A percentile compares a stretch with the other conserved stretches of the same genome.
phyloP scores from a whole-genome alignment of 2,329 filamentous ascomycete genomes.

The Trichoderma atrobrunneum region DNA sequence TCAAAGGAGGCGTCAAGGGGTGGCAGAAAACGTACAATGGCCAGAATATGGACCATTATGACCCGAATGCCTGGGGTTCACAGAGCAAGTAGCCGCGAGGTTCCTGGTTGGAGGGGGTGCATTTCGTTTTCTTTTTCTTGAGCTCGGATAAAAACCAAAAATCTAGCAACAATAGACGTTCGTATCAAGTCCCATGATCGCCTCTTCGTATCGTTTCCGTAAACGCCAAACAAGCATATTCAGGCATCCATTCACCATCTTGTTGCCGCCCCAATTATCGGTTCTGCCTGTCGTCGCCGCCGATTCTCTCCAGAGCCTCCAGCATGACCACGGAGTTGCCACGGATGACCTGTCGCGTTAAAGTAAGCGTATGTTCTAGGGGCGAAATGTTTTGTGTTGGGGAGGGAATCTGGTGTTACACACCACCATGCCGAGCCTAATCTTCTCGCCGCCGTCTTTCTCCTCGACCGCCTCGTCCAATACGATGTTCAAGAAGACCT shows the following conservation, averaged over 20 bases:
- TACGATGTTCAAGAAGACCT: constrained; percentile 98
- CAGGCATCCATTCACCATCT: constrained; percentile 20
- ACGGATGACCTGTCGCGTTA: constrained; percentile 69
- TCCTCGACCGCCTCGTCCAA: constrained; percentile 96
- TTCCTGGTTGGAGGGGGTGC: neutral
- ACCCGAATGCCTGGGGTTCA: constrained; percentile 39
- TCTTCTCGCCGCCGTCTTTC: constrained; percentile 87
- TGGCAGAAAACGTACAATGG: constrained; percentile 52
- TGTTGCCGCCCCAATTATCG: constrained; percentile 28
- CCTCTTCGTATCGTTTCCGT: constrained; percentile 26
- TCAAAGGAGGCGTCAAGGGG: constrained; percentile 53
- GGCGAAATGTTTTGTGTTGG: neutral
- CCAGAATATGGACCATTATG: constrained; percentile 49
- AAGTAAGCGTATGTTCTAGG: neutral
- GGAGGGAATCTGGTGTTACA: constrained; percentile 35
- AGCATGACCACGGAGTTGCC: constrained; percentile 99
- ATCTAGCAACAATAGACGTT: constrained; percentile 31
- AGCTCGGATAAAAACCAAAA: constrained; percentile 27
- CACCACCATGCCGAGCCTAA: constrained; percentile 88
- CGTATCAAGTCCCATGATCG: constrained; percentile 15
- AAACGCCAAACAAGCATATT: constrained; percentile 35
- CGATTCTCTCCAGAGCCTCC: constrained; percentile 72
- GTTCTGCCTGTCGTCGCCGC: constrained; percentile 54
- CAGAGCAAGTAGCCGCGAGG: constrained; percentile 25
- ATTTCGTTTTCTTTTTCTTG: constrained; percentile 24